phyloP scores from a whole-genome alignment of 73 alveolate genomes.

The Uronychia binucleata region DNA sequence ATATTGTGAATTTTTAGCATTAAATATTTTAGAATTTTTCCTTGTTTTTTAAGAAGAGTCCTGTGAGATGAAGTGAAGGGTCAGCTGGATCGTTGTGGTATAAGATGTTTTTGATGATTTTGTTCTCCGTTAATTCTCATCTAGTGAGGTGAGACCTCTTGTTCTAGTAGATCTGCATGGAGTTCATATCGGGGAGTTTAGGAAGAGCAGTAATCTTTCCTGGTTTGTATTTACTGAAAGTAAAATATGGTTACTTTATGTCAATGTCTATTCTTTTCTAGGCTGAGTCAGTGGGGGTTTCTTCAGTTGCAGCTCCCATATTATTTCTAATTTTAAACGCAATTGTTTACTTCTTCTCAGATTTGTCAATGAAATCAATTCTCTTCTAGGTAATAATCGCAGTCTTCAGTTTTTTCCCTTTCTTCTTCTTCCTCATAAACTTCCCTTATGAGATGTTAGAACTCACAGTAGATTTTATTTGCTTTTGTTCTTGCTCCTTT shows the following conservation, averaged over 20 bases:
- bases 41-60: neutral
- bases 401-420: conserved; percentile 15
- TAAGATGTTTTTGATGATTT: conserved; percentile 28
- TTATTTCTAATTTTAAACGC: neutral
- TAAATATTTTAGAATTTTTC: neutral
- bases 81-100: conserved; percentile 50
- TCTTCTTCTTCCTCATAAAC: neutral
- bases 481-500: conserved; percentile 24
- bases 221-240: conserved; percentile 25
- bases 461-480: conserved; percentile 8
- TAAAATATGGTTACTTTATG: neutral
- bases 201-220: conserved; percentile 54
- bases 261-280: neutral
- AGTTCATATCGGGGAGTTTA: conserved; percentile 3
- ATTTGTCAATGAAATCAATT: conserved; percentile 9
- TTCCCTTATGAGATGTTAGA: neutral
- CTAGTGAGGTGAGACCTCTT: conserved; percentile 41
- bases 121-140: conserved; percentile 51
- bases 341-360: conserved; percentile 4
- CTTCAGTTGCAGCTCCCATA: conserved; percentile 1
- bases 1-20: no score
- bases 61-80: neutral
- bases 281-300: neutral
- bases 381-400: conserved; percentile 10
- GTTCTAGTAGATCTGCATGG: neutral